Percentiles rank a stretch among this genome's conserved stretches.
These are phyloP conservation scores for Clarireedia sp. DNA, from an alignment of 2,329 filamentous ascomycete genomes.

Conservation along the genomic window DNA sequence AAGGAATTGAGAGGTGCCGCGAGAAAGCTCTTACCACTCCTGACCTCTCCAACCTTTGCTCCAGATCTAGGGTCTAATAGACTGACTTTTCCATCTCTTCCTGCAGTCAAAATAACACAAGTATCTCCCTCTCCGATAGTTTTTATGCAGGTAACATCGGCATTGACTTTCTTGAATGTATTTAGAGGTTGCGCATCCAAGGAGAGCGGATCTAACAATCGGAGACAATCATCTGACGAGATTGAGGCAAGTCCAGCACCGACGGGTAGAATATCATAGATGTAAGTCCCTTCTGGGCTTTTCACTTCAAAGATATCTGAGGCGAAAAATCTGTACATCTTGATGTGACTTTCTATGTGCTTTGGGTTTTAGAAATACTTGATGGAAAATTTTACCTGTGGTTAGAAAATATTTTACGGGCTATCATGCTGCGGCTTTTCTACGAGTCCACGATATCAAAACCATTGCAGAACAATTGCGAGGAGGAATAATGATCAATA, in stretches of 20 bases:
- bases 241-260: constrained; percentile 37
- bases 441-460: background rate
- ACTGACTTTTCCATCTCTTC: constrained; percentile 60
- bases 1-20: background rate
- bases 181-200: constrained; percentile 45
- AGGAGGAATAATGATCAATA: no score
- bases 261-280: constrained; percentile 35
- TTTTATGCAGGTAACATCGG: constrained; percentile 56
- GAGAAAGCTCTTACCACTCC: constrained; percentile 26
- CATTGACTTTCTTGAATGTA: constrained; percentile 44
- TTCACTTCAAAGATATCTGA: constrained; percentile 22
- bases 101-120: constrained; percentile 55
- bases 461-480: no score
- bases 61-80: constrained; percentile 57
- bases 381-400: background rate
- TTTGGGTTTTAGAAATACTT: background rate
- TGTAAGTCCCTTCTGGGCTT: constrained; percentile 31
- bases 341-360: constrained; percentile 3
- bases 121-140: constrained; percentile 42
- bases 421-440: background rate
- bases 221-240: constrained; percentile 63
- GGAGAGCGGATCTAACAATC: constrained; percentile 52
- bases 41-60: constrained; percentile 35
- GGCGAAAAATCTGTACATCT: constrained; percentile 27
- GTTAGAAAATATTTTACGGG: background rate